Conservation (phyloP, 495 filamentous ascomycete species). For the Penicillium antarcticum region DNA sequence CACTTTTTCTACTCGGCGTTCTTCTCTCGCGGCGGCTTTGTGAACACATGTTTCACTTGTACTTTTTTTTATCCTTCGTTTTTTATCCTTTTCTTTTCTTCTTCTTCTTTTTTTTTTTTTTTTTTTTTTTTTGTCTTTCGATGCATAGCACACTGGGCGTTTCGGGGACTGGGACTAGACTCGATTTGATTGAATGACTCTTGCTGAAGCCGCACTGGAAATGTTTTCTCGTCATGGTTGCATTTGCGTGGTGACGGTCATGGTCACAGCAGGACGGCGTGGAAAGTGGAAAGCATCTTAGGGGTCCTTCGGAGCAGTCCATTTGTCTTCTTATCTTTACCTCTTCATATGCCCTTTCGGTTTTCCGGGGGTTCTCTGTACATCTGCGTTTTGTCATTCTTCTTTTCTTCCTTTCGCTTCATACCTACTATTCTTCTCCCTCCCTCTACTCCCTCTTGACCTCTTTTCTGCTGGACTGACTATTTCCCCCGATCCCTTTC, state of each 20-base stretch:
- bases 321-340: conserved; percentile 13
- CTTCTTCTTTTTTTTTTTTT: no score
- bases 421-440: neutral
- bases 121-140: conserved; percentile 19
- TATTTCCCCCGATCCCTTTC: neutral
- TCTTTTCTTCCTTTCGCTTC: neutral
- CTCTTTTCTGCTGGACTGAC: conserved; percentile 5
- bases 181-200: conserved; percentile 32
- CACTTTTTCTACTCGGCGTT: conserved; percentile 16
- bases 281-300: conserved; percentile 28
- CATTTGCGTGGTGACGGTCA: conserved; percentile 28
- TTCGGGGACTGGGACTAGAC: conserved; percentile 34
- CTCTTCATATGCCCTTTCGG: conserved; percentile 1
- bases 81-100: conserved; percentile 19
- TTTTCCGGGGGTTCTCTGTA: conserved; percentile 11
- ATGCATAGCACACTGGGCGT: conserved; percentile 34
- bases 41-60: conserved; percentile 18
- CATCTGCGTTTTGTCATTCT: conserved; percentile 11
- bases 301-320: conserved; percentile 25
- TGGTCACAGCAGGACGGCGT: conserved; percentile 22
- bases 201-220: conserved; percentile 26
- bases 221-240: conserved; percentile 29
- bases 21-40: conserved; percentile 16
- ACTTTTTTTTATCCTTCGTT: conserved; percentile 16
- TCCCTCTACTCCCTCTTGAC: neutral